phyloP scores from a whole-genome alignment of 1,284 basidiomycete species.

The Mycena sp. region DNA sequence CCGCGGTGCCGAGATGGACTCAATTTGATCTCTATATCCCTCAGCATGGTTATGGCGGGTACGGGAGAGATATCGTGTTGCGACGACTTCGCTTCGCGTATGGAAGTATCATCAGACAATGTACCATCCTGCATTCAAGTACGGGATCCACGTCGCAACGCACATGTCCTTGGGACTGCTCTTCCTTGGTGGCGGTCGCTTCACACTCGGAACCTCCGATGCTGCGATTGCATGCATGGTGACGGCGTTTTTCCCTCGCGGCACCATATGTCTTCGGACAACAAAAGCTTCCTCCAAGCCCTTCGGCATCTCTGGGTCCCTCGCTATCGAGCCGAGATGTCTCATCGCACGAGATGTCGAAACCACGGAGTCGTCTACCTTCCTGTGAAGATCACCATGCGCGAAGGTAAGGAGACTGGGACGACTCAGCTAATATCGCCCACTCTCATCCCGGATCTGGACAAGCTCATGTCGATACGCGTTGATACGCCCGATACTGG shows the following conservation, averaged over 20 bases:
- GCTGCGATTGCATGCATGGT: slow-evolving; percentile 91
- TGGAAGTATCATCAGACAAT: slow-evolving; percentile 85
- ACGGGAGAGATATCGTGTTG: slow-evolving; percentile 94
- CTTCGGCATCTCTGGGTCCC: slow-evolving; percentile 95
- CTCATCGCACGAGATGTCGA: slow-evolving; percentile 92
- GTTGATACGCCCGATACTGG: slow-evolving; percentile 97
- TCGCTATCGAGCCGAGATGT: slow-evolving; percentile 95
- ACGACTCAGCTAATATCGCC: slow-evolving; percentile 87
- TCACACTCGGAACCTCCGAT: slow-evolving; percentile 92
- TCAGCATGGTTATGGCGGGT: slow-evolving; percentile 95
- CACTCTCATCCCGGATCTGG: slow-evolving; percentile 90
- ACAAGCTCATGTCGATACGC: slow-evolving; percentile 79
- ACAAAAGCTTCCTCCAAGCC: slow-evolving; percentile 92
- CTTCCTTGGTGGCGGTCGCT: slow-evolving; percentile 94
- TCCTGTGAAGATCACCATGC: slow-evolving; percentile 86
- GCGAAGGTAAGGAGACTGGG: slow-evolving; percentile 66
- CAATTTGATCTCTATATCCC: slow-evolving; percentile 85
- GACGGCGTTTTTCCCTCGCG: slow-evolving; percentile 91
- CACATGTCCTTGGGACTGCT: slow-evolving; percentile 93
- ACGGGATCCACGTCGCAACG: slow-evolving; percentile 91
- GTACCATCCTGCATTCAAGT: slow-evolving; percentile 83
- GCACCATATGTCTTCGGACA: slow-evolving; percentile 83
- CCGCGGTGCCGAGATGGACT: slow-evolving; percentile 89
- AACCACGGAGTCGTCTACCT: slow-evolving; percentile 89
- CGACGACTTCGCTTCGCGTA: slow-evolving; percentile 91